Percentiles rank a stretch among this genome's conserved stretches.
These are phyloP conservation scores for Paecilomyces formosus DNA, from an alignment of 2,329 filamentous ascomycete species.

Conservation along the genomic window DNA sequence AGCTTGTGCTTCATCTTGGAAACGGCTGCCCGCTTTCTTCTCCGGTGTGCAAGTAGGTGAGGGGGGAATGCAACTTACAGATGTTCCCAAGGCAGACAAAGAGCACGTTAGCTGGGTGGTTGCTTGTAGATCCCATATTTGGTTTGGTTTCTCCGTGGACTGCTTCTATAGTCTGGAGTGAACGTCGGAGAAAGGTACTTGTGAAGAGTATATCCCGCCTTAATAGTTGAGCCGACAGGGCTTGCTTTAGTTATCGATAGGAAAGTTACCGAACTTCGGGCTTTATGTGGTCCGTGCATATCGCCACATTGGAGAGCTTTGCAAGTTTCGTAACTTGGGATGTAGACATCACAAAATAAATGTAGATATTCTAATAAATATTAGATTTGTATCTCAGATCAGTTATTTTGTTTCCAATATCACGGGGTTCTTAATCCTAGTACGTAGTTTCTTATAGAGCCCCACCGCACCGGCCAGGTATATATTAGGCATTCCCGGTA, in stretches of 20 bases:
- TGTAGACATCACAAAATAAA: no score
- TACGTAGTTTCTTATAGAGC: background rate
- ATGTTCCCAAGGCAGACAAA: slow-evolving; percentile 98
- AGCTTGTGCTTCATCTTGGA: background rate
- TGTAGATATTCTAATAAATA: no score
- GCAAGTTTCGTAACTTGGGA: no score
- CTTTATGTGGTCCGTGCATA: background rate
- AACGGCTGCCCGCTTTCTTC: background rate
- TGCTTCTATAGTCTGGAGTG: background rate
- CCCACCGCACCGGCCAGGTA: background rate
- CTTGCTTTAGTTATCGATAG: background rate
- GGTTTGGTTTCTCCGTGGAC: background rate
- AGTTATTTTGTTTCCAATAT: background rate
- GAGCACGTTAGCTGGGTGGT: slow-evolving; percentile 58
- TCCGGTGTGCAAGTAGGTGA: background rate
- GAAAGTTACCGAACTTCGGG: no score
- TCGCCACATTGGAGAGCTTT: background rate
- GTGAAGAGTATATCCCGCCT: background rate
- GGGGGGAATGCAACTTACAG: slow-evolving; percentile 43
- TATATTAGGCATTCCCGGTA: background rate
- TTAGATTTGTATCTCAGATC: background rate
- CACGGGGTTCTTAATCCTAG: no score
- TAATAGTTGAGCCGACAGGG: background rate
- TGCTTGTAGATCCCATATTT: background rate
- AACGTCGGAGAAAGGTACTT: background rate